These are phyloP conservation scores for Paraphaeosphaeria minitans DNA, from an alignment of 2,329 filamentous ascomycete species.

Conservation along the genomic window DNA sequence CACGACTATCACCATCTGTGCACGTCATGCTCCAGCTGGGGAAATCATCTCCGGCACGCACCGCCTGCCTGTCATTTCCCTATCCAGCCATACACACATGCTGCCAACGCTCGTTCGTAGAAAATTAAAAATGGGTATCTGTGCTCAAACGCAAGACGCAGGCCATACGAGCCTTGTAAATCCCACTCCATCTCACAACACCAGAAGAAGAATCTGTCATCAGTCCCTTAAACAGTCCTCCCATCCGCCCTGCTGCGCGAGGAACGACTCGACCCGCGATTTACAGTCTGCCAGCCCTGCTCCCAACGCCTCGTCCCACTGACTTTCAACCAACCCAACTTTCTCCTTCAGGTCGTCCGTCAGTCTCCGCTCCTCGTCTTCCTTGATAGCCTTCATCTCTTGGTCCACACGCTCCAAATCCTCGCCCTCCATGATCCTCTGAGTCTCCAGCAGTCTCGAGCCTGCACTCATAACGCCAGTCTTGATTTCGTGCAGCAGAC, in stretches of 20 bases:
- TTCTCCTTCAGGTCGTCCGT: constrained; percentile 93
- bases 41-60: constrained; percentile 5
- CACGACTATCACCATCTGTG: neutral
- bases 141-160: constrained; percentile 31
- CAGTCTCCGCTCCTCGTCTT: constrained; percentile 70
- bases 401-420: constrained; percentile 47
- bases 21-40: constrained; percentile 9
- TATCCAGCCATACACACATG: constrained; percentile 10
- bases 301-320: constrained; percentile 88
- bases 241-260: constrained; percentile 83
- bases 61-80: constrained; percentile 7
- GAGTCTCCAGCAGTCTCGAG: constrained; percentile 69
- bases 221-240: constrained; percentile 65
- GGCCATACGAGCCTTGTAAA: constrained; percentile 22
- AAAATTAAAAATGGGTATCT: constrained; percentile 42
- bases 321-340: constrained; percentile 85
- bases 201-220: neutral
- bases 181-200: constrained; percentile 1
- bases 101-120: constrained; percentile 16
- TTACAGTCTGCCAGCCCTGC: constrained; percentile 75
- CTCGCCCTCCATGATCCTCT: constrained; percentile 55
- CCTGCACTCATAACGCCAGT: constrained; percentile 75
- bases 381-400: constrained; percentile 63
- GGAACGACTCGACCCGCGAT: constrained; percentile 72
- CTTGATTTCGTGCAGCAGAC: constrained; percentile 87